A percentile compares a stretch with the other conserved stretches of the same genome.
Conservation (phyloP, 106 monocot species). For the Acorus gramineus region DNA sequence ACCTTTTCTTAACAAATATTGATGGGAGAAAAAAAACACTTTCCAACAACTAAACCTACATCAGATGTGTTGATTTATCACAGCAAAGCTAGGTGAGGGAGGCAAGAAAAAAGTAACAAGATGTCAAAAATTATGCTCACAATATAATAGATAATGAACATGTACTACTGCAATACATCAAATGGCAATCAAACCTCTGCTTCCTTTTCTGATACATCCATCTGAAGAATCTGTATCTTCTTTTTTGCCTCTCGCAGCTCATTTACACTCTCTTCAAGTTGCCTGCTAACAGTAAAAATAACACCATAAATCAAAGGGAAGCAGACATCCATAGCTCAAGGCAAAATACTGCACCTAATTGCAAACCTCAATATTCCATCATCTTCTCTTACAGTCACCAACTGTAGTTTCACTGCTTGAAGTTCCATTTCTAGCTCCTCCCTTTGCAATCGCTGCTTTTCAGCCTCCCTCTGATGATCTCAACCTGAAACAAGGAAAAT, state of each 20-base stretch:
- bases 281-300: conserved; percentile 15
- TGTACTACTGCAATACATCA: conserved; percentile 1
- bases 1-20: too few relatives aligned
- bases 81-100: too few relatives aligned
- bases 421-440: conserved; percentile 69
- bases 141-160: not conserved
- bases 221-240: conserved; percentile 45
- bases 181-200: conserved; percentile 47
- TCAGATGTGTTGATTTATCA: too few relatives aligned
- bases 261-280: conserved; percentile 19
- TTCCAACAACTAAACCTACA: too few relatives aligned
- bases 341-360: not conserved
- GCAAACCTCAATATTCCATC: conserved; percentile 27
- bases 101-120: too few relatives aligned
- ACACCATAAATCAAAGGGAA: not conserved
- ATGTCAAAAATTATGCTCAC: too few relatives aligned
- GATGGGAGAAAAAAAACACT: too few relatives aligned
- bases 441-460: conserved; percentile 61
- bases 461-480: conserved; percentile 77
- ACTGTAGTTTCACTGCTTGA: conserved; percentile 42
- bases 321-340: too few relatives aligned
- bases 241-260: conserved; percentile 37
- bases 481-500: conserved; percentile 34
- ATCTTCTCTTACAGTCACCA: conserved; percentile 21
- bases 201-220: conserved; percentile 54